phyloP scores from a whole-genome alignment of 2,329 filamentous ascomycete species.

The Simplicillium sp. region DNA sequence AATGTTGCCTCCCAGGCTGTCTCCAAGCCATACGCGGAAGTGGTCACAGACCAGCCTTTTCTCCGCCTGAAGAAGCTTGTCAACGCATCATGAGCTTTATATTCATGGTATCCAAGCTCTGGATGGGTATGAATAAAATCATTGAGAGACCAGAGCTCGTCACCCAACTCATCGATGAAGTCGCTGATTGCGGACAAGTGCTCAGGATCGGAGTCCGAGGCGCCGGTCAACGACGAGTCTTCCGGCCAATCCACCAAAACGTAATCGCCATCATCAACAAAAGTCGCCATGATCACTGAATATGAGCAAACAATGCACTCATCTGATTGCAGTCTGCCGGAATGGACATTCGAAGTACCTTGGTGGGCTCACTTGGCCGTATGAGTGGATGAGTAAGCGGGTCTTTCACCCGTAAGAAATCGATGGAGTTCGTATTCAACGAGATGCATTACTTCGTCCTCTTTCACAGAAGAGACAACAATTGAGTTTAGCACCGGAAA shows the following conservation, averaged over 20 bases:
- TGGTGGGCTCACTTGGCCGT: neutral
- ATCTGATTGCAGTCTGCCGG: neutral
- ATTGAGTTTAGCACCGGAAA: neutral
- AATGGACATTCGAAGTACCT: neutral
- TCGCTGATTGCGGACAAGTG: constrained; percentile 21
- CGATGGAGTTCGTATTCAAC: too few relatives aligned
- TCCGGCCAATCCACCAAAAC: constrained; percentile 3
- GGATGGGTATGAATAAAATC: constrained; percentile 32
- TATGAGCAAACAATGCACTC: too few relatives aligned
- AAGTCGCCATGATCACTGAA: too few relatives aligned
- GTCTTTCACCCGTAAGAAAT: too few relatives aligned
- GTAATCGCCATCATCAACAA: constrained; percentile 4
- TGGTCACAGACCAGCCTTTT: constrained; percentile 26
- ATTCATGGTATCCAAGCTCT: constrained; percentile 30
- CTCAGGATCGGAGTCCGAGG: neutral
- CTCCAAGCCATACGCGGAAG: constrained; percentile 28
- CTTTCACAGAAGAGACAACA: neutral
- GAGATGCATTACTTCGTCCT: neutral
- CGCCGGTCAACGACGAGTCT: neutral
- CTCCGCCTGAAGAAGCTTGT: constrained; percentile 24
- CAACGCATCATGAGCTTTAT: constrained; percentile 29
- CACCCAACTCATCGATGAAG: constrained; percentile 9
- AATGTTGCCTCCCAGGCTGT: constrained; percentile 33
- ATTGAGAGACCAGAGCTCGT: constrained; percentile 24
- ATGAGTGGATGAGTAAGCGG: too few relatives aligned